A percentile compares a stretch with the other conserved stretches of the same genome.
These are phyloP conservation scores for Meripilus lineatus DNA, from an alignment of 1,284 basidiomycete genomes.

Conservation along the genomic window DNA sequence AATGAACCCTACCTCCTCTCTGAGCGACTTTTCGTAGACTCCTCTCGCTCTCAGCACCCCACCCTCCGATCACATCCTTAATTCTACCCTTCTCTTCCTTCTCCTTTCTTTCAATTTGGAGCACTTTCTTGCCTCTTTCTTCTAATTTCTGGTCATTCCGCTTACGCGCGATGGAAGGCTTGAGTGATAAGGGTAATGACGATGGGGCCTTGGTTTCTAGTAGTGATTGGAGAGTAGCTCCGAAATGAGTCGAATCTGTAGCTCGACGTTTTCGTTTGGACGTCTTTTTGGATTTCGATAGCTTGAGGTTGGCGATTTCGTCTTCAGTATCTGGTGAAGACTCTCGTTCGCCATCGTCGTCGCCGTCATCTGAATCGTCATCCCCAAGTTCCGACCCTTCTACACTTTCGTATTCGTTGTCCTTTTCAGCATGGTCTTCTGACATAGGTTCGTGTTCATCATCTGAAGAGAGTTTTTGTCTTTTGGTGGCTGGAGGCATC, in stretches of 20 bases:
- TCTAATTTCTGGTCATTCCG: constrained; percentile 73
- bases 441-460: too few species aligned
- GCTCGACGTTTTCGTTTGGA: constrained; percentile 76
- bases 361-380: constrained; percentile 1
- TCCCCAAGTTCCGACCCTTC: constrained; percentile 14
- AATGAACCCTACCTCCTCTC: constrained; percentile 57
- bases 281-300: constrained; percentile 69
- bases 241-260: constrained; percentile 69
- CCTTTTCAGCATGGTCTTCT: too few species aligned
- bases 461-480: constrained; percentile 19
- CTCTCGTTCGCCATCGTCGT: constrained; percentile 24
- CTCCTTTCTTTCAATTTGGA: constrained; percentile 68
- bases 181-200: constrained; percentile 65
- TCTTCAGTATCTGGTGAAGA: constrained; percentile 49
- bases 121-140: constrained; percentile 58
- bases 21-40: constrained; percentile 77
- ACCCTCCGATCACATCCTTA: constrained; percentile 75
- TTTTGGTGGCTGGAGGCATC: constrained; percentile 23
- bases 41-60: constrained; percentile 76
- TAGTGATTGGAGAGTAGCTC: constrained; percentile 63
- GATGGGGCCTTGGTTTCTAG: constrained; percentile 65
- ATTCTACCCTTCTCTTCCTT: constrained; percentile 71
- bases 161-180: constrained; percentile 62
- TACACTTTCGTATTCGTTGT: constrained; percentile 9
- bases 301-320: constrained; percentile 51